A percentile compares a stretch with the other conserved stretches of the same genome.
Evolutionary conservation across 169 alveolate genomes (phyloP).

Genomic region (Toxoplasma gondii): DNA sequence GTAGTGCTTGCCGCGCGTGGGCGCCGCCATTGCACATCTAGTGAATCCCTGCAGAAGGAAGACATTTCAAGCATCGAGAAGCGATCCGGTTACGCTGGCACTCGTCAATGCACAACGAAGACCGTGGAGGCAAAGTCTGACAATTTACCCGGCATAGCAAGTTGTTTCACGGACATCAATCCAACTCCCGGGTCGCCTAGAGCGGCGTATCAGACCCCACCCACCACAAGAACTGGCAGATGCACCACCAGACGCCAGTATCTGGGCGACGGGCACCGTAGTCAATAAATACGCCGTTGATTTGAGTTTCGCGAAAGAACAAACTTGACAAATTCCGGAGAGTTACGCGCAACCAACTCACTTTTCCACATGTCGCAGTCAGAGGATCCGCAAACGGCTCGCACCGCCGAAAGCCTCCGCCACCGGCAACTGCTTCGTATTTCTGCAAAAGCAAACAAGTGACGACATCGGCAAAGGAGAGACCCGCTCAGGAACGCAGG

Average conservation of each 20-base stretch:
- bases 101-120: background rate
- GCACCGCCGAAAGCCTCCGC: conserved; percentile 61
- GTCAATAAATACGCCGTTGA: no score
- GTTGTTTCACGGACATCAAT: no score
- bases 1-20: conserved; percentile 51
- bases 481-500: no score
- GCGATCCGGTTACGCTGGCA: background rate
- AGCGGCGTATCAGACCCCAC: no score
- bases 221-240: no score
- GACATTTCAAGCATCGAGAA: background rate
- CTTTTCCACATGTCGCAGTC: conserved; percentile 56
- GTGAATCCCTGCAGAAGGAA: conserved; percentile 31
- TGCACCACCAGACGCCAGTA: no score
- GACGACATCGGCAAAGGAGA: no score
- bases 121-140: background rate
- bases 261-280: no score
- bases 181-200: no score
- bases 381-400: conserved; percentile 39
- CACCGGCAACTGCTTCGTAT: conserved; percentile 53
- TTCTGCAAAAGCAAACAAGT: conserved; percentile 2
- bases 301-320: no score
- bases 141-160: no score
- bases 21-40: conserved; percentile 67
- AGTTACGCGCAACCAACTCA: background rate
- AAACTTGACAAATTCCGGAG: no score